Evolutionary conservation across 164 flowering plant genomes (phyloP).

Genomic region (Vitis labrusca): DNA sequence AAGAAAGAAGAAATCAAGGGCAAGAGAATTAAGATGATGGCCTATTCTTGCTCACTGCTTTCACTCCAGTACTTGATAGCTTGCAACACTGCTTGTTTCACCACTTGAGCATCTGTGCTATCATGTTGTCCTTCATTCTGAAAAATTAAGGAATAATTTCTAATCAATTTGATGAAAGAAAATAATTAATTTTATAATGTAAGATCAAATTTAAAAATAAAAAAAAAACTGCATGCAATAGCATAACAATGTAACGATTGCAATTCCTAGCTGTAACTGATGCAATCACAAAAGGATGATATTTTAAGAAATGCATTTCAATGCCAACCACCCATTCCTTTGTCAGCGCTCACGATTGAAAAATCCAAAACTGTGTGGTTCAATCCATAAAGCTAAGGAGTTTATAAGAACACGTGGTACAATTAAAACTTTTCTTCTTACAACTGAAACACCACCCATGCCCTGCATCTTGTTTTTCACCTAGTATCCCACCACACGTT

Average conservation of each 20-base stretch:
- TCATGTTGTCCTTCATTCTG: conserved; percentile 36
- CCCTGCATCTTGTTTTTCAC: too few relatives aligned
- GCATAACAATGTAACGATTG: neutral
- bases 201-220: neutral
- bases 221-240: neutral
- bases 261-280: neutral
- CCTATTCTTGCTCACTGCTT: conserved; percentile 19
- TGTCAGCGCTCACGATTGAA: neutral
- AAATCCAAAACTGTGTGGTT: conserved; percentile 11
- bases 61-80: conserved; percentile 60
- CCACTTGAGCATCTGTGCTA: conserved; percentile 54
- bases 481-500: too few relatives aligned
- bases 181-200: neutral
- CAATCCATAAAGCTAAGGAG: neutral
- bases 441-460: too few relatives aligned
- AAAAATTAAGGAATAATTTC: neutral
- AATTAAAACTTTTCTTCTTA: too few relatives aligned
- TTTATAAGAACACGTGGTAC: too few relatives aligned
- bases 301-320: neutral
- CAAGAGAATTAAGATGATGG: neutral
- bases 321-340: conserved; percentile 8
- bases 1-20: neutral
- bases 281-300: neutral
- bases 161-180: neutral
- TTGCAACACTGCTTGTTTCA: conserved; percentile 58